Evolutionary conservation across 371 early-diverging fungal genomes (phyloP), one percentile per base, ranked within the genome.

Genomic region (Dichotomocladium elegans): DNA sequence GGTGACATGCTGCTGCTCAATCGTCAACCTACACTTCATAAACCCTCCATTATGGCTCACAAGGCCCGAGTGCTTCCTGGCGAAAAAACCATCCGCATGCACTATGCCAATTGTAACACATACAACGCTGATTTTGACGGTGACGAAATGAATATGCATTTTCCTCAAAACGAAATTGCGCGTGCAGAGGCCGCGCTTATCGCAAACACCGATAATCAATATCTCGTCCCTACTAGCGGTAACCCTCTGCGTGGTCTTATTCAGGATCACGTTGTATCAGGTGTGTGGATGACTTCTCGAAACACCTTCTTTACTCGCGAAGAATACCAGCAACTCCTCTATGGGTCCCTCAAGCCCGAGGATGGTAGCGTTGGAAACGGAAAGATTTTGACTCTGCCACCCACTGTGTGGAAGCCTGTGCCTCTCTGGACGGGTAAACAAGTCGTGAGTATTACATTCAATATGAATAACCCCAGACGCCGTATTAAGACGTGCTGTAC

Each of bases 121-220:
- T 96, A 95, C 66, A 98, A 98, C 72, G 99, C 99, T 53, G 99
- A 99, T 86, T 99, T 99, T 78, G 99, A 99, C 75, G 99, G 99
- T 67, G 99, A 99, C 78, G 99, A 99, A 77, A 99, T 99, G 99
- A 99, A 99, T 76, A 88, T 98, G 60, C 99, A 99, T 78, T 99
- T 99, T 66, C 99, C 99, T 29, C 99, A 99, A 77, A 94, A 91
- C 72, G 94, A 96, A 73, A 77, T 94, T 44, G 96, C 96, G 11
- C 85, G 95, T 46, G 92, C 99, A 25, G 99, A 99, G 77, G 96
- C 96, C 29, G 80, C 88, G 59, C 66, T 94, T 58, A 94, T 99
- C 57, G 95, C 94, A 53, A 91, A 92, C 49, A 99, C 94, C 4
- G 98, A 99, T 65, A 80, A 89, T 57, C 99, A 99, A 74, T 99